phyloP scores from a whole-genome alignment of 371 early-diverging fungal species.

The Syncephalastrum racemosum region DNA sequence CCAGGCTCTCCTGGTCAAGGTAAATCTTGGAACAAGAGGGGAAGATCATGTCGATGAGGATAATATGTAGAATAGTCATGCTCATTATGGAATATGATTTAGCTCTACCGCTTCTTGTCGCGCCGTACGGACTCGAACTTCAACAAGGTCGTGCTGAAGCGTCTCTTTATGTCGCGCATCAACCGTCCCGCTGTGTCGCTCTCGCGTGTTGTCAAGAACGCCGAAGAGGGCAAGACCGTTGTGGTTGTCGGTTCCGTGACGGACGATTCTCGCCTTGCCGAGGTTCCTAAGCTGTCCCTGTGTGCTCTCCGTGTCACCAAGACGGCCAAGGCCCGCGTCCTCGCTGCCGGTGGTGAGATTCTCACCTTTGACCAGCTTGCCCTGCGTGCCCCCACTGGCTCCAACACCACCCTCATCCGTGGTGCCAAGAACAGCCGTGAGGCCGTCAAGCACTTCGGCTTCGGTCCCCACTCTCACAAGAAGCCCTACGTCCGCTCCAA shows the following conservation, averaged over 20 bases:
- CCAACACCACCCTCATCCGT: conserved; percentile 94
- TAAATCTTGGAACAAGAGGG: conserved; percentile 21
- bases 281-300: conserved; percentile 94
- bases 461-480: conserved; percentile 75
- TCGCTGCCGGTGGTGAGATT: conserved; percentile 98
- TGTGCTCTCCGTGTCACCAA: conserved; percentile 95
- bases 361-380: conserved; percentile 99
- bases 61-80: no score
- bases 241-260: conserved; percentile 96
- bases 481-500: conserved; percentile 96
- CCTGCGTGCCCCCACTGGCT: conserved; percentile 95
- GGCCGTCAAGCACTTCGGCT: conserved; percentile 90
- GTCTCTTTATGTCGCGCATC: conserved; percentile 97
- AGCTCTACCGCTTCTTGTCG: conserved; percentile 98
- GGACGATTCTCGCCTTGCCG: conserved; percentile 92
- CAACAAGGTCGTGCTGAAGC: conserved; percentile 98
- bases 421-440: conserved; percentile 90
- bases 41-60: no score
- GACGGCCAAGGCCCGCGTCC: conserved; percentile 94
- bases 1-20: conserved; percentile 91
- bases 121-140: conserved; percentile 97
- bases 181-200: conserved; percentile 95
- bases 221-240: conserved; percentile 77
- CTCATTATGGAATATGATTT: not conserved
- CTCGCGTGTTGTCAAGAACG: conserved; percentile 81